Conservation (phyloP, 345 rosid species). For the Orychophragmus violaceus region DNA sequence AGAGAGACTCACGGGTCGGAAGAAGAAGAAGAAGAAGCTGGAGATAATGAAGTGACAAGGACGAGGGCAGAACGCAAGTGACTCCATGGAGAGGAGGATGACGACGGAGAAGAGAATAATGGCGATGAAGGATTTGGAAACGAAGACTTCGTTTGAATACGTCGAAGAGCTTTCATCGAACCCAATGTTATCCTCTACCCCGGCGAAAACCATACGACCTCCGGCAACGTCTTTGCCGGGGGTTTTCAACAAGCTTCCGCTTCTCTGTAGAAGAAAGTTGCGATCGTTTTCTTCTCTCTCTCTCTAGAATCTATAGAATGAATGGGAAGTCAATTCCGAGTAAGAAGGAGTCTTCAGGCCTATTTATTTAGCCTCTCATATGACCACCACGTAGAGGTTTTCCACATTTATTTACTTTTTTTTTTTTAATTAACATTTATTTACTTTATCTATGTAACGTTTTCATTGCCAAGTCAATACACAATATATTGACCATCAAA, state of each 20-base stretch:
- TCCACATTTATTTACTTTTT: no score
- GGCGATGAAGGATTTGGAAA: conserved; percentile 59
- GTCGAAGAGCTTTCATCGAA: conserved; percentile 68
- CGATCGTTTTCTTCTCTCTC: no score
- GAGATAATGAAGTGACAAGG: conserved; percentile 73
- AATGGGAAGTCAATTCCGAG: conserved; percentile 22
- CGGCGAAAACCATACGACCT: conserved; percentile 15
- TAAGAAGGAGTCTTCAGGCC: conserved; percentile 3
- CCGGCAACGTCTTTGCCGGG: conserved; percentile 1
- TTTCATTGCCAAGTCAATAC: no score
- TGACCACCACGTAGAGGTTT: no score
- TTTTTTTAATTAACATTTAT: no score
- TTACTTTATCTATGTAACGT: no score
- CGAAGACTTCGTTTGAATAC: conserved; percentile 69
- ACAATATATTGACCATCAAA: no score
- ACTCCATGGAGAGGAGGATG: conserved; percentile 74
- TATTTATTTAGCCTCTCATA: background rate
- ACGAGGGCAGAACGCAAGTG: conserved; percentile 87
- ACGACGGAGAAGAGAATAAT: conserved; percentile 47
- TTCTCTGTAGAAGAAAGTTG: conserved; percentile 7
- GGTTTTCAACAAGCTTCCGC: conserved; percentile 1
- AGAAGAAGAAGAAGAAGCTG: conserved; percentile 54
- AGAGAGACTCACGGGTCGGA: conserved; percentile 76
- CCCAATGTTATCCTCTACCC: conserved; percentile 4
- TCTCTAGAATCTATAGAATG: no score